Base-by-base conservation (phyloP, 306 rosid genomes). In the Pyrus pyrifolia region DNA sequence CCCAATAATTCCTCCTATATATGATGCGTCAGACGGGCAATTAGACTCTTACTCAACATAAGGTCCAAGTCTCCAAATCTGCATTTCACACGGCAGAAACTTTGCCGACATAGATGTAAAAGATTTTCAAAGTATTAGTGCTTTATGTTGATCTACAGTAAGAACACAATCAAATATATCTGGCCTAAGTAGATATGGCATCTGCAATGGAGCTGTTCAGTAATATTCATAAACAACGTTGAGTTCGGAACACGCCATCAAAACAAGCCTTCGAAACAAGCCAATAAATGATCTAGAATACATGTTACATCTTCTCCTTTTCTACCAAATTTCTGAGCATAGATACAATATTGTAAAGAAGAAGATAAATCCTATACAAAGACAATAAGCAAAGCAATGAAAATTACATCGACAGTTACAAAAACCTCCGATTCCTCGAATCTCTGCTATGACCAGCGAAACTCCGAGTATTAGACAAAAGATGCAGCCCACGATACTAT, bases 271-370 rank as follows among this genome's bases (percentile, higher is more conserved):
- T 31, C 44, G 17, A 12, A 13, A 70, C 38, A 49, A 35, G 58
- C 72, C 65, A 22, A 15, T 2, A 73, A 73, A 59, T 38, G 53
- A 70, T 71, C 61, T 21, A 35, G 6, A 21, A 33, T 12, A 46
- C n/a, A 38, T 21, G 74, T 23, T 42, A 44, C 59, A n/a, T 61
- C 19, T 64, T 71, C 27, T 12, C 71, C 67, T 5, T 59, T 76
- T 75, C 71, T 85, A 70, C 76, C 57, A 65, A 62, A 64, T 59
- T 67, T 67, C 74, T 31, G 71, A 72, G 73, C 77, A 76, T 31
- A 76, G 73, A 77, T 83, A 83, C 73, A 17, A 57, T 61, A 86
- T 68, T 11, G 87, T 78, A 65, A 80, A 86, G 81, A 52, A 86
- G 68, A 81, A 69, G 18, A 86, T 40, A 30, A 80, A 83, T 13